A percentile compares a stretch with the other conserved stretches of the same genome.
phyloP scores from a whole-genome alignment of 176 grass and related monocot genomes.

The Hsuehochloa calcarea region DNA sequence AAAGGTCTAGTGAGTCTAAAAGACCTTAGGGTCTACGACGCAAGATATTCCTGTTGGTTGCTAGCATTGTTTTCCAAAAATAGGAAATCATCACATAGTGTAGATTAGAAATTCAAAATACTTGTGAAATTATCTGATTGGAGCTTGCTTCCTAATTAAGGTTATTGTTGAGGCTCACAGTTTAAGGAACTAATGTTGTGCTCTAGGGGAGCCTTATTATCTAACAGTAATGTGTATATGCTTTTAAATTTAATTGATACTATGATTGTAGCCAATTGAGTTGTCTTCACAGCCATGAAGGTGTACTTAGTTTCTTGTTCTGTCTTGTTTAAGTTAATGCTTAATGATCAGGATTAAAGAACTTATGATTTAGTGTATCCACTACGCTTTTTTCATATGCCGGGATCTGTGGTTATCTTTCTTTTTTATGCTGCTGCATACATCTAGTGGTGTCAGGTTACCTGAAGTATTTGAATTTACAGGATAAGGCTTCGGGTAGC shows the following conservation, averaged over 20 bases:
- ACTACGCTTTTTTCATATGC: slow-evolving; percentile 18
- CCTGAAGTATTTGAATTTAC: slow-evolving; percentile 72
- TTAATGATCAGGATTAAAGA: not conserved
- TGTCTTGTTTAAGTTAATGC: not conserved
- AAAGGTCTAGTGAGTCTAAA: not conserved
- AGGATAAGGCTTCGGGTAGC: slow-evolving; percentile 57
- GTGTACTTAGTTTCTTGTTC: not conserved
- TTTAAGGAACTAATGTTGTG: not conserved
- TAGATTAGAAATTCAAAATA: not conserved
- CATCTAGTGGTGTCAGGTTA: slow-evolving; percentile 40
- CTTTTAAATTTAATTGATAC: slow-evolving; percentile 4
- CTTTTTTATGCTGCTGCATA: slow-evolving; percentile 23
- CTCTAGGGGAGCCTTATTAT: not conserved
- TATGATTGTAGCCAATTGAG: not conserved
- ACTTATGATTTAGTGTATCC: not conserved
- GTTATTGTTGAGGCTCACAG: not conserved
- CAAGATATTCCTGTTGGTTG: not conserved
- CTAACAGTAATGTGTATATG: not conserved
- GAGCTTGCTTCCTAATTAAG: not conserved
- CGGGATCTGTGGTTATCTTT: not conserved
- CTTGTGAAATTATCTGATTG: slow-evolving; percentile 14
- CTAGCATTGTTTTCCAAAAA: not conserved
- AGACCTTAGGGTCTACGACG: not conserved
- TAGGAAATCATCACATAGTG: not conserved
- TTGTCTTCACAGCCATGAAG: slow-evolving; percentile 18